Evolutionary conservation across 129 eudicot genomes (phyloP).

Genomic region (Glebionis coronaria): DNA sequence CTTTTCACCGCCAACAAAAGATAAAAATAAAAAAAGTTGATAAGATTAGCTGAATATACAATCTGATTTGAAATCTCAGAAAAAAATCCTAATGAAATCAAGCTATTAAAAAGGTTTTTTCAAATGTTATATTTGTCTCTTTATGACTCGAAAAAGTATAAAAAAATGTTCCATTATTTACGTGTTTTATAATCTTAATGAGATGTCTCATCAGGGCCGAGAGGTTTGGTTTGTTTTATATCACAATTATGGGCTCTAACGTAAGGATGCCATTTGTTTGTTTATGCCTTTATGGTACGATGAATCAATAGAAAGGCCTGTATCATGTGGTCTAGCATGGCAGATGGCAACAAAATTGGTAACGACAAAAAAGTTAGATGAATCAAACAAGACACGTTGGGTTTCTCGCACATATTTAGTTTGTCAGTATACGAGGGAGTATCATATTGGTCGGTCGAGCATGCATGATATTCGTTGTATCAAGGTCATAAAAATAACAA

Average conservation of each 20-base stretch:
- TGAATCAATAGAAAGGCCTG: background rate
- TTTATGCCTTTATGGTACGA: background rate
- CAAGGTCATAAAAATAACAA: background rate
- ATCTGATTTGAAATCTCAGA: too few relatives aligned
- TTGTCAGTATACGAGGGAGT: background rate
- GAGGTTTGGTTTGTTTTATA: constrained; percentile 6
- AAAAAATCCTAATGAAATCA: too few relatives aligned
- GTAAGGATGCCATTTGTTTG: background rate
- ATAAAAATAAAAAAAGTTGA: too few relatives aligned
- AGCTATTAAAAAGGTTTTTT: too few relatives aligned
- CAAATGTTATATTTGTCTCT: too few relatives aligned
- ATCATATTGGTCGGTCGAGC: background rate
- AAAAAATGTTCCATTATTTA: too few relatives aligned
- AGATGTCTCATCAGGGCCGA: too few relatives aligned
- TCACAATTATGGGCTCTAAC: background rate
- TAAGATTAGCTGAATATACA: too few relatives aligned
- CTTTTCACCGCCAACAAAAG: too few relatives aligned
- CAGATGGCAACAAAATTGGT: constrained; percentile 1
- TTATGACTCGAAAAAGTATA: too few relatives aligned
- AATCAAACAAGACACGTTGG: background rate
- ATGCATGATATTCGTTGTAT: background rate
- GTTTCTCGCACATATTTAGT: background rate
- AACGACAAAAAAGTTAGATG: constrained; percentile 3
- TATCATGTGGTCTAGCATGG: background rate
- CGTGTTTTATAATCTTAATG: too few relatives aligned